Evolutionary conservation across 2,329 filamentous ascomycete species (phyloP).

Genomic region (Pseudodiploospora longispora): DNA sequence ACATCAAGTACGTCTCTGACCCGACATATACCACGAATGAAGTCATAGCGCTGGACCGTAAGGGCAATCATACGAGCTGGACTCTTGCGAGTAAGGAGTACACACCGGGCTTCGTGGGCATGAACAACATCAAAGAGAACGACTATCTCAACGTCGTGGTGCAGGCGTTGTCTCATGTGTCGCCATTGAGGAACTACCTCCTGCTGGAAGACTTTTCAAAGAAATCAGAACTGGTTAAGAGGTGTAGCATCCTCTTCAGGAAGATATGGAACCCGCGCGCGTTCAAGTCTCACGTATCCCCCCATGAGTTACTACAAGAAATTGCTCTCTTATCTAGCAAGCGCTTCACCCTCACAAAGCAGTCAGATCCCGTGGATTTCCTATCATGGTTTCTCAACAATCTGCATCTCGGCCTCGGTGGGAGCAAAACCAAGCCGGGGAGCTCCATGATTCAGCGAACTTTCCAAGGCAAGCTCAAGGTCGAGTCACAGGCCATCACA

Average conservation of each 20-base stretch:
- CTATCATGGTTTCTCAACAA: conserved; percentile 97
- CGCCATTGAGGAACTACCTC: conserved; percentile 83
- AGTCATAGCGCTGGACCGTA: conserved; percentile 69
- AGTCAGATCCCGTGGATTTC: conserved; percentile 95
- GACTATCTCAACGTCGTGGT: conserved; percentile 96
- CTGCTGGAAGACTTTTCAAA: conserved; percentile 74
- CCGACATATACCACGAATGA: conserved; percentile 75
- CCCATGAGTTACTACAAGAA: conserved; percentile 93
- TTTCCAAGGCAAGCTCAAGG: conserved; percentile 86
- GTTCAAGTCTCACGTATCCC: conserved; percentile 94
- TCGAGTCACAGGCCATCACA: conserved; percentile 90
- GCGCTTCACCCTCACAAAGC: conserved; percentile 80
- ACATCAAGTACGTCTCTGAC: conserved; percentile 97
- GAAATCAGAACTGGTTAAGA: conserved; percentile 71
- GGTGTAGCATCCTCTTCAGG: conserved; percentile 81
- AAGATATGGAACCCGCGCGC: conserved; percentile 98
- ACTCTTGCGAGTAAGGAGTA: conserved; percentile 81
- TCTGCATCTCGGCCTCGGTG: conserved; percentile 83
- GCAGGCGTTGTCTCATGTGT: conserved; percentile 83
- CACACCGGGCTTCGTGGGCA: conserved; percentile 88
- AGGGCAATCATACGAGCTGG: conserved; percentile 54
- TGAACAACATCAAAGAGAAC: conserved; percentile 99
- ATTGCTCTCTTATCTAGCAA: conserved; percentile 85
- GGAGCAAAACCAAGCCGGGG: conserved; percentile 76
- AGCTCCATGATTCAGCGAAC: conserved; percentile 83